Base-by-base conservation (phyloP, 1,284 basidiomycete genomes). In the Apiotrichum veenhuisii region DNA sequence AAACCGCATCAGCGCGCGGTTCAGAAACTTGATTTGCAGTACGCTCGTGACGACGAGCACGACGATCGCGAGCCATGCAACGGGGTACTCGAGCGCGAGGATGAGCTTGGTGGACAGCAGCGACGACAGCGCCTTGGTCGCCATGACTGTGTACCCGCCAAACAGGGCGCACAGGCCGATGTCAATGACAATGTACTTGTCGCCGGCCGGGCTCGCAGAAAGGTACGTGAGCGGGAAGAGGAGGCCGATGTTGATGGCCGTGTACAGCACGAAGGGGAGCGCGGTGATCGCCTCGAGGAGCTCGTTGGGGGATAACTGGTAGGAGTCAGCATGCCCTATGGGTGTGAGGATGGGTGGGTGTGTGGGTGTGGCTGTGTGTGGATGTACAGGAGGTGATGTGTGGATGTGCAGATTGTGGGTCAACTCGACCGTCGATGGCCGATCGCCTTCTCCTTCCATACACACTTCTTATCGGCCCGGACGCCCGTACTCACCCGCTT, bases 11-110 rank as follows among this genome's bases (percentile, higher is more conserved):
- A 94, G 74, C 3, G 91, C 91, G 59, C 86, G 84, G 71, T 98
- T 97, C 52, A 98, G 82, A 72, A 91, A 97, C 63, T 85, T 85
- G 65, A 98, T 88, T 78, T 98, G 95, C 20, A 90, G 82, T 22
- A 97, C 72, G 5, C 91, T 93, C 5, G 95, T 97, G 2, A 81
- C 74, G 14, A 85, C 68, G 22, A 98, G 82, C 8, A 89, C 88
- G 12, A 79, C 75, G 45, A 91, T 74, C 30, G 87, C 77, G 37
- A 86, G 85, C 77, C 91, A 93, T 11, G 87, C 88, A 55, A 92
- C 86, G 82, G 87, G 86, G 57, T 85, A 81, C 8, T 81, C 80
- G 73, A 90, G 88, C 60, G 89, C 85, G 25, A 84, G 80, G 25
- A 88, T 78, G 80, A 88, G 88, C 71, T 87, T 80, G 62, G 84